A percentile compares a stretch with the other conserved stretches of the same genome.
Conservation (phyloP, 805 yeast species). For the Yamadazyma kitorensis region DNA sequence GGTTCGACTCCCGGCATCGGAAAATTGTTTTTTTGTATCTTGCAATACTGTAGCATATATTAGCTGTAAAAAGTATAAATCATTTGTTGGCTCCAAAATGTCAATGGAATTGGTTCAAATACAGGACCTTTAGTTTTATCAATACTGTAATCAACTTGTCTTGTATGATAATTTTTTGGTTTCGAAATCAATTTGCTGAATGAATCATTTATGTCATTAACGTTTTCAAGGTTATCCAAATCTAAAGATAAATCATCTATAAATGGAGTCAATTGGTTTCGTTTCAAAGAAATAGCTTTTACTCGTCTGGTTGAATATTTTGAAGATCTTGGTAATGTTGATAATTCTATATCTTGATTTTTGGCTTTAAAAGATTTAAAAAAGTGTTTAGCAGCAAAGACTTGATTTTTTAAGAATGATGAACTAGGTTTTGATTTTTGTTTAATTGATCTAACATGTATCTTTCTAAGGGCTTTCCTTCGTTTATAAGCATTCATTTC, state of each 20-base stretch:
- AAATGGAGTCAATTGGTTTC: neutral
- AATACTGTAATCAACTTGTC: neutral
- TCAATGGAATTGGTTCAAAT: too few species aligned
- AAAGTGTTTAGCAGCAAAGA: too few species aligned
- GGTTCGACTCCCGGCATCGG: slow-evolving; percentile 89
- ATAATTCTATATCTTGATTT: slow-evolving; percentile 1
- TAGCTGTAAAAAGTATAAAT: too few species aligned
- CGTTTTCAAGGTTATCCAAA: neutral
- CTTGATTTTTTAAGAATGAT: neutral
- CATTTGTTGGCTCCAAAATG: too few species aligned
- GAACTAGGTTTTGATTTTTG: neutral
- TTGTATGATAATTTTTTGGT: neutral
- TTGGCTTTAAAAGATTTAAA: neutral
- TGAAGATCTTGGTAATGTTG: slow-evolving; percentile 1
- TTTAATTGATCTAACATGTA: neutral
- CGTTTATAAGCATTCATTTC: slow-evolving; percentile 1
- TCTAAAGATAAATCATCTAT: neutral
- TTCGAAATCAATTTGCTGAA: neutral
- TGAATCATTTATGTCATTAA: slow-evolving; percentile 2
- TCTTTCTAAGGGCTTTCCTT: neutral
- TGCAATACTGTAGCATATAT: too few species aligned
- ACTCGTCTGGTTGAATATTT: neutral
- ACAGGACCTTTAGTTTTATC: neutral
- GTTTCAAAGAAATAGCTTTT: neutral
- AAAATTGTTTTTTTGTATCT: slow-evolving; percentile 25